Base-by-base conservation (phyloP, 257 asterid species). In the Jaltomata sinuosa region DNA sequence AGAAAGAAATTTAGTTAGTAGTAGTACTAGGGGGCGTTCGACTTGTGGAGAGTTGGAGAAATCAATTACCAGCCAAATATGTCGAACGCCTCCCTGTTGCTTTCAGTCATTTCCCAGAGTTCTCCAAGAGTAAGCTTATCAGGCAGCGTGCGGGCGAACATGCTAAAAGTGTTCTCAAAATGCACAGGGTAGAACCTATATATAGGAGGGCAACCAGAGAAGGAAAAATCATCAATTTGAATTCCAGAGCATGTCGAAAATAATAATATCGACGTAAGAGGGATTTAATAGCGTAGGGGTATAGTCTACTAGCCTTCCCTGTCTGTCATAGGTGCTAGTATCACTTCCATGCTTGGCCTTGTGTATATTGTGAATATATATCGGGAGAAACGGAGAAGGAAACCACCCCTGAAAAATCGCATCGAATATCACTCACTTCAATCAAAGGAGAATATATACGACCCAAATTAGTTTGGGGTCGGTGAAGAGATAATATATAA, bases 261-360 rank as follows among this genome's bases (percentile, higher is more conserved):
- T 19, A 25, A 22, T 19, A 1, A n/a, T 19, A 36, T 4, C 0
- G 25, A 45, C 15, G 3, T 25, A 0, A 40, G 0, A 9, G 4
- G 32, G 21, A n/a, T 4, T 38, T 38, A 38, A n/a, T 5, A 19
- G 6, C n/a, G n/a, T 8, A 68, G 45, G 0, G 0, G 3, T 7
- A 49, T 1, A 16, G 25, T 16, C 36, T n/a, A 69, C 84, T 22
- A 87, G 87, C 99, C 99, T 94, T 69, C 98, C 98, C 88, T 96
- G 98, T 0, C 85, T 88, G 83, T 96, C 98, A 4, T 92, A 96
- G 29, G 97, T 89, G 67, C 88, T 91, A 0, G 98, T 82, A 79
- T 90, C 93, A n/a, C 99, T 96, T 45, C 99, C 99, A 22, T 96
- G 98, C 89, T 92, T 96, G 77, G 93, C 84, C 87, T 86, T 92